Percentiles rank a stretch among this genome's conserved stretches.
These are phyloP conservation scores for Hysterangium stoloniferum DNA, from an alignment of 768 basidiomycete genomes.

Conservation along the genomic window DNA sequence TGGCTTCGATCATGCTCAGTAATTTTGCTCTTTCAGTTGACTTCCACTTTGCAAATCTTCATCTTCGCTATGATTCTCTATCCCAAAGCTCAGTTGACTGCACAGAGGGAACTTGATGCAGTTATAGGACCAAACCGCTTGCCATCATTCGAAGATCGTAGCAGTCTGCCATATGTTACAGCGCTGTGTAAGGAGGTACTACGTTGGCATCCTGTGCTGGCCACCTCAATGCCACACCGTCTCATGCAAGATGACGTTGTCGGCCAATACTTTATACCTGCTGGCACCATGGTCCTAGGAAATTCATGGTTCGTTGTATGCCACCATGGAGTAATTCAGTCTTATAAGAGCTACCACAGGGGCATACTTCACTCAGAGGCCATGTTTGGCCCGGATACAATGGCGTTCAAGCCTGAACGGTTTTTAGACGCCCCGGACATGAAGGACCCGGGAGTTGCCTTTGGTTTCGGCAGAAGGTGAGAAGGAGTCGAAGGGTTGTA, in stretches of 20 bases:
- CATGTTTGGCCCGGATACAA: background rate
- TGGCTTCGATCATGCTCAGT: background rate
- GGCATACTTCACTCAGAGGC: too few relatives aligned
- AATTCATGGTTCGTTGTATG: constrained; percentile 15
- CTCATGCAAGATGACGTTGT: constrained; percentile 38
- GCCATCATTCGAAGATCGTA: constrained; percentile 22
- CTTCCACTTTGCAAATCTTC: constrained; percentile 17
- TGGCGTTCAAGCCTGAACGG: background rate
- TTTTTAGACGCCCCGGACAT: background rate
- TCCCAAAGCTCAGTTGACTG: constrained; percentile 26
- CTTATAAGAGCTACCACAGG: background rate
- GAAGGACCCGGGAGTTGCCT: background rate
- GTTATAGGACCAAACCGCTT: constrained; percentile 21
- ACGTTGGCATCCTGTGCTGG: constrained; percentile 17
- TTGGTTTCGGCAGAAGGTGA: constrained; percentile 3
- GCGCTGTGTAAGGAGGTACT: constrained; percentile 20
- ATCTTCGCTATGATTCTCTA: constrained; percentile 26
- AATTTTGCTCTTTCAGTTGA: constrained; percentile 1
- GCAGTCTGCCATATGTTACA: constrained; percentile 23
- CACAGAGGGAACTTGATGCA: constrained; percentile 25
- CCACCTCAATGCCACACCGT: constrained; percentile 12
- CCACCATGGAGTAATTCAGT: too few relatives aligned
- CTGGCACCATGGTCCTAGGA: constrained; percentile 23
- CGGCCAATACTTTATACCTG: constrained; percentile 37
- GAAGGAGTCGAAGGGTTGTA: too few relatives aligned